A percentile compares a stretch with the other conserved stretches of the same genome.
phyloP scores from a whole-genome alignment of 768 basidiomycete species.

The Mycena leptocephala region DNA sequence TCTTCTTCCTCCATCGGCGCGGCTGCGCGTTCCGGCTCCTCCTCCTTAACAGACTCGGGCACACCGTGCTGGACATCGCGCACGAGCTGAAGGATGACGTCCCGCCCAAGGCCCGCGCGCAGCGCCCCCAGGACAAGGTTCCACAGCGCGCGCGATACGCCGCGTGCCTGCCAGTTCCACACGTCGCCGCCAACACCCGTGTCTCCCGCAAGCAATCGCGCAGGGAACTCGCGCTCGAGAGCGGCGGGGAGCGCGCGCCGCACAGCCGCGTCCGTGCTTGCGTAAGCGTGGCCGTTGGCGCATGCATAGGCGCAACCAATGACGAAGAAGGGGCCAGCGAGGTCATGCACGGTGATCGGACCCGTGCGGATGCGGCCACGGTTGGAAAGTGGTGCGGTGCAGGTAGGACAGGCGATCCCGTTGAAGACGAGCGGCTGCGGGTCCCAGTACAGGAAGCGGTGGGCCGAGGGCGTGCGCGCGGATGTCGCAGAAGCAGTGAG shows the following conservation, averaged over 20 bases:
- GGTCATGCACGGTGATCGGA: constrained; percentile 85
- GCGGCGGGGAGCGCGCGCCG: constrained; percentile 78
- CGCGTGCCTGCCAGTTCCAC: constrained; percentile 87
- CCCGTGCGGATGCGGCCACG: constrained; percentile 82
- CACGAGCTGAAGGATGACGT: constrained; percentile 73
- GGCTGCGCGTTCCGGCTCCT: neutral
- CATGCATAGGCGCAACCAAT: constrained; percentile 90
- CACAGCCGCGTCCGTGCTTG: constrained; percentile 82
- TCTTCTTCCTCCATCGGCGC: constrained; percentile 44
- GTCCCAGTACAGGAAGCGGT: constrained; percentile 91
- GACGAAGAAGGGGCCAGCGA: constrained; percentile 86
- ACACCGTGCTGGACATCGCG: constrained; percentile 71
- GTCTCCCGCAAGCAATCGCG: constrained; percentile 70
- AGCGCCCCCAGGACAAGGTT: constrained; percentile 78
- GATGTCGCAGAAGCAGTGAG: constrained; percentile 79
- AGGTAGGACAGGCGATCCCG: constrained; percentile 82
- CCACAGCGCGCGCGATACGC: constrained; percentile 83
- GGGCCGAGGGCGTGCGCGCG: constrained; percentile 79
- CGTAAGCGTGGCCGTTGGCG: constrained; percentile 75
- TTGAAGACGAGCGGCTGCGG: constrained; percentile 88
- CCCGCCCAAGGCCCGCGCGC: constrained; percentile 72
- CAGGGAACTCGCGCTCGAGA: constrained; percentile 84
- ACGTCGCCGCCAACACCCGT: constrained; percentile 72
- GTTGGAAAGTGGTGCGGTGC: constrained; percentile 73
- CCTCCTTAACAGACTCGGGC: constrained; percentile 39